These are phyloP conservation scores for Apiotrichum veenhuisii DNA, from an alignment of 1,284 basidiomycete genomes.

Conservation along the genomic window DNA sequence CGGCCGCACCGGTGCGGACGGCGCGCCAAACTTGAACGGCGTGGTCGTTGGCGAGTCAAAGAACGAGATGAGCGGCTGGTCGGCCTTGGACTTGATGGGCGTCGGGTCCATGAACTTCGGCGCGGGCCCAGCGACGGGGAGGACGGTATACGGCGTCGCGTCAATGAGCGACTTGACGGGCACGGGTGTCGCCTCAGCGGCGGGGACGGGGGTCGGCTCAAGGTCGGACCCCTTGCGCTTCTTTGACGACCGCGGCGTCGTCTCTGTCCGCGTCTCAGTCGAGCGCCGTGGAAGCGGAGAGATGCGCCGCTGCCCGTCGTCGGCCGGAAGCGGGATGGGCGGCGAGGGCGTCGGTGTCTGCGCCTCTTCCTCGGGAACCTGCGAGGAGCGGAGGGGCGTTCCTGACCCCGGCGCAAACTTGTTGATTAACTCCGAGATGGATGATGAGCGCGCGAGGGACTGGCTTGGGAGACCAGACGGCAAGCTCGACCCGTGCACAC, in stretches of 20 bases:
- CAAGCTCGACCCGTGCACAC: not conserved
- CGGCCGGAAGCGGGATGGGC: not conserved
- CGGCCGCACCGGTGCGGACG: not conserved
- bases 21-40: conserved; percentile 11
- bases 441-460: not conserved
- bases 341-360: not conserved
- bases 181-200: not conserved
- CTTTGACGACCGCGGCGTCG: not conserved
- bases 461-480: not conserved
- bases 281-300: conserved; percentile 12
- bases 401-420: conserved; percentile 3
- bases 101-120: not conserved
- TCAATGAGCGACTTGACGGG: not conserved
- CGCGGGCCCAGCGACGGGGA: not conserved
- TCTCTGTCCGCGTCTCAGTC: not conserved
- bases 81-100: not conserved
- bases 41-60: conserved; percentile 8
- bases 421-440: conserved; percentile 3
- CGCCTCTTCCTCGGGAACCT: not conserved
- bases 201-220: not conserved
- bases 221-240: conserved; percentile 18
- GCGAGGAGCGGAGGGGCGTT: not conserved
- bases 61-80: conserved; percentile 18
- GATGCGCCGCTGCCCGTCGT: conserved; percentile 6
- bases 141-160: not conserved